These are phyloP conservation scores for Solanum aculeatissimum DNA, from an alignment of 305 asterid genomes.

Conservation along the genomic window DNA sequence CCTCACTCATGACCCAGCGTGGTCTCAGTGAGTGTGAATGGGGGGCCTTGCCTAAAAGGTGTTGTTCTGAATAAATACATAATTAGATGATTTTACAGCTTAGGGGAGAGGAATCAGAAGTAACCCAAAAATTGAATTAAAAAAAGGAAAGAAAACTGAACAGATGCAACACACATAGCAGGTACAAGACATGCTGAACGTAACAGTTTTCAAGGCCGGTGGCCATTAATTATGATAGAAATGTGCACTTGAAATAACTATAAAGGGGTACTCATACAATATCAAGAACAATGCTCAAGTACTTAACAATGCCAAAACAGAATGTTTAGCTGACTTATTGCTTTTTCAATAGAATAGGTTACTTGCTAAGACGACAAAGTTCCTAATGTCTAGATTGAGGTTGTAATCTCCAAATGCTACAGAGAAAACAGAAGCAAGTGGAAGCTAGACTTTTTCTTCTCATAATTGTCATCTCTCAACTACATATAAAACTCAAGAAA, in stretches of 20 bases:
- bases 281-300: not conserved
- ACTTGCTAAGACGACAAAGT: not conserved
- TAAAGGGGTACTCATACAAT: not conserved
- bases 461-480: not conserved
- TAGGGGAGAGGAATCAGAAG: not conserved
- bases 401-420: not conserved
- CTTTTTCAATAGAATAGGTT: not conserved
- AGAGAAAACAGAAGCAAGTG: not conserved
- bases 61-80: slow-evolving; percentile 43
- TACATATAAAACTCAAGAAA: not conserved
- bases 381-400: not conserved
- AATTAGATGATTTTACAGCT: slow-evolving; percentile 12
- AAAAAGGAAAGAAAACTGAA: not conserved
- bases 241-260: not conserved
- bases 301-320: not conserved
- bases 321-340: not conserved
- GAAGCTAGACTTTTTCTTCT: not conserved
- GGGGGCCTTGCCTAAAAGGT: slow-evolving; percentile 35
- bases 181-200: not conserved
- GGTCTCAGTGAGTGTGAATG: slow-evolving; percentile 19
- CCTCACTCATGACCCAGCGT: slow-evolving; percentile 58
- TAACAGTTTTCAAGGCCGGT: not conserved
- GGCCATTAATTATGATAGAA: not conserved
- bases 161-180: not conserved
- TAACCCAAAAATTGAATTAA: not conserved